Percentiles rank a stretch among this genome's conserved stretches.
These are phyloP conservation scores for Vicia sativa DNA, from an alignment of 306 rosid genomes.

Conservation along the genomic window DNA sequence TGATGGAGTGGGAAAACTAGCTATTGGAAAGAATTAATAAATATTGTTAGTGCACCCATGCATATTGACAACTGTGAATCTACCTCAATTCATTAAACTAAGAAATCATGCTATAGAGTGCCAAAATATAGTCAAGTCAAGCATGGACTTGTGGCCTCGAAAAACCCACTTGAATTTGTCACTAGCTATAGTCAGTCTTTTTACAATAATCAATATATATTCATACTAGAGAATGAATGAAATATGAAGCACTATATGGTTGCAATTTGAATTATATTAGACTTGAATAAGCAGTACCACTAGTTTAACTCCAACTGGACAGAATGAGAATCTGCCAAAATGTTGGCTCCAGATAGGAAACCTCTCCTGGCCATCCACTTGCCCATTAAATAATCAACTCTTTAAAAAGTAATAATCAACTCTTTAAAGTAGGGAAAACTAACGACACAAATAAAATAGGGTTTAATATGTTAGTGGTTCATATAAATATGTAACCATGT, in stretches of 20 bases:
- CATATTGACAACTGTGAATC: not conserved
- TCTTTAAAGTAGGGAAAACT: too few species aligned
- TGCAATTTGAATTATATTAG: not conserved
- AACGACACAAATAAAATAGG: too few species aligned
- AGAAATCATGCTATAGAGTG: not conserved
- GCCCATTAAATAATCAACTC: not conserved
- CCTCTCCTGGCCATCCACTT: slow-evolving; percentile 6
- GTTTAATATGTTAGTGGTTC: too few species aligned
- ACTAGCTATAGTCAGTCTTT: not conserved
- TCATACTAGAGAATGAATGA: not conserved
- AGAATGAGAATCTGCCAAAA: not conserved
- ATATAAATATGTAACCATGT: too few species aligned
- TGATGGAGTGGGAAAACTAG: not conserved
- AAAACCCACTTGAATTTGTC: not conserved
- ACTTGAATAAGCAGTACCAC: not conserved
- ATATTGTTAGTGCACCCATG: too few species aligned
- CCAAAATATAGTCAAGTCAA: not conserved
- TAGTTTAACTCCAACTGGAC: not conserved
- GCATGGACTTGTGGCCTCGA: not conserved
- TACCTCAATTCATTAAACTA: not conserved
- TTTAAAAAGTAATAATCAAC: too few species aligned
- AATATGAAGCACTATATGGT: not conserved
- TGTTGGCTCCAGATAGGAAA: not conserved
- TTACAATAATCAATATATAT: not conserved
- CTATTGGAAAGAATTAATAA: not conserved